These are phyloP conservation scores for Aspergillus brasiliensis DNA, from an alignment of 2,329 filamentous ascomycete genomes.

Conservation along the genomic window DNA sequence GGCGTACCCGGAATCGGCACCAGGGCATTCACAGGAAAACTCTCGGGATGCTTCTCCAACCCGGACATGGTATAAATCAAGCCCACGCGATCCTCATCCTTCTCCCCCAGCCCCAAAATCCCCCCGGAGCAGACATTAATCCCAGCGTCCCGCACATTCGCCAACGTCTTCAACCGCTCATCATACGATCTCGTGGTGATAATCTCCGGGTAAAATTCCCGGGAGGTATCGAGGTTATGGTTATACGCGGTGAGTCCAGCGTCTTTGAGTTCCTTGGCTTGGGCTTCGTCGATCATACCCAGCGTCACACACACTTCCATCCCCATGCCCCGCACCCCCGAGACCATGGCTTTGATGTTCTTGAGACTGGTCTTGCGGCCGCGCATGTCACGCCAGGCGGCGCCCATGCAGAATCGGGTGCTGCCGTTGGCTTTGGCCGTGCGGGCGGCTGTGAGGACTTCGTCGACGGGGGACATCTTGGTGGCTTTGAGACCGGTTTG, in stretches of 20 bases:
- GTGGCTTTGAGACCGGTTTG: conserved; percentile 75
- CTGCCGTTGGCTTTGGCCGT: conserved; percentile 80
- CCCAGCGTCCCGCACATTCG: conserved; percentile 79
- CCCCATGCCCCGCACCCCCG: conserved; percentile 74
- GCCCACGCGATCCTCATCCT: conserved; percentile 75
- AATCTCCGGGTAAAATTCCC: conserved; percentile 83
- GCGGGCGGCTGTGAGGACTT: conserved; percentile 75
- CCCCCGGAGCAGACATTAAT: conserved; percentile 90
- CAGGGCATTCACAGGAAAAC: conserved; percentile 86
- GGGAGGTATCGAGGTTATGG: conserved; percentile 88
- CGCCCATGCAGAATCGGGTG: conserved; percentile 93
- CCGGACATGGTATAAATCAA: conserved; percentile 81
- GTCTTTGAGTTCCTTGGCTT: conserved; percentile 79
- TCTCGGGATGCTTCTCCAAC: conserved; percentile 80
- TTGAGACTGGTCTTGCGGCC: conserved; percentile 80
- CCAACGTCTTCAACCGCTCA: conserved; percentile 77
- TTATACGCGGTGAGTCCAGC: conserved; percentile 91
- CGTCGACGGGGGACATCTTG: conserved; percentile 76
- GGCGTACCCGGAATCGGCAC: conserved; percentile 91
- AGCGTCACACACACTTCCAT: conserved; percentile 95
- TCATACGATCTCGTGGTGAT: conserved; percentile 88
- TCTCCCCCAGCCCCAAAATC: conserved; percentile 83
- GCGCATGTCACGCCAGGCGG: conserved; percentile 91
- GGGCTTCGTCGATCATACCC: conserved; percentile 82
- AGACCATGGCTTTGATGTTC: conserved; percentile 85